phyloP scores from a whole-genome alignment of 352 stramenopile species.

The Pythium brachiatum region DNA sequence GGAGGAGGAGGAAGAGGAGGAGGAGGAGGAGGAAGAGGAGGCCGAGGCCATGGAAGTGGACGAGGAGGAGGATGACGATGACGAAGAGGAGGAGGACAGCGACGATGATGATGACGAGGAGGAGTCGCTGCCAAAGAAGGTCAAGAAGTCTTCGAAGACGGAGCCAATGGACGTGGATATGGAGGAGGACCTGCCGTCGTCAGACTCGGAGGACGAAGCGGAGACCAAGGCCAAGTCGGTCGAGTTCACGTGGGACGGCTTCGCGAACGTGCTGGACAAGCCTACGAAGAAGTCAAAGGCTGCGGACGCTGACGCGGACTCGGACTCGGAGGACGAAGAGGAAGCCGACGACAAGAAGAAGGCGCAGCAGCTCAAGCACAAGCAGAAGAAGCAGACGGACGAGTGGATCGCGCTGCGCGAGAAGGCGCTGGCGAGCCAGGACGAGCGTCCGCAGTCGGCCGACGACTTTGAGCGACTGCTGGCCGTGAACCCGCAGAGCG shows the following conservation, averaged over 20 bases:
- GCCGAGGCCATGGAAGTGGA: slow-evolving; percentile 36
- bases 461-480: slow-evolving; percentile 96
- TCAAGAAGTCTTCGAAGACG: slow-evolving; percentile 22
- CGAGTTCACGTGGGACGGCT: slow-evolving; percentile 88
- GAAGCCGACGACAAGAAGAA: slow-evolving; percentile 60
- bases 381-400: slow-evolving; percentile 92
- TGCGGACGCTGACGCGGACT: slow-evolving; percentile 46
- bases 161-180: slow-evolving; percentile 43
- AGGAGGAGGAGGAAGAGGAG: slow-evolving; percentile 46
- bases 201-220: slow-evolving; percentile 59
- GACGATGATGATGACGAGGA: slow-evolving; percentile 48
- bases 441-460: slow-evolving; percentile 90
- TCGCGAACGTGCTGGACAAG: slow-evolving; percentile 64
- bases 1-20: slow-evolving; percentile 73
- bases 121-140: slow-evolving; percentile 30
- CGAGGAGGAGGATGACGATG: slow-evolving; percentile 45
- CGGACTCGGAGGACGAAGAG: slow-evolving; percentile 43
- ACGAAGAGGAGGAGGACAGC: slow-evolving; percentile 45
- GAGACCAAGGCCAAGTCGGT: slow-evolving; percentile 34
- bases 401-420: slow-evolving; percentile 95
- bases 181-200: slow-evolving; percentile 50
- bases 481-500: slow-evolving; percentile 92
- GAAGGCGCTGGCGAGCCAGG: slow-evolving; percentile 89
- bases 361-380: slow-evolving; percentile 77
- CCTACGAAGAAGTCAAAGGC: slow-evolving; percentile 40